Evolutionary conservation across 768 basidiomycete species (phyloP).

Genomic region (Rhizopogon roseolus): DNA sequence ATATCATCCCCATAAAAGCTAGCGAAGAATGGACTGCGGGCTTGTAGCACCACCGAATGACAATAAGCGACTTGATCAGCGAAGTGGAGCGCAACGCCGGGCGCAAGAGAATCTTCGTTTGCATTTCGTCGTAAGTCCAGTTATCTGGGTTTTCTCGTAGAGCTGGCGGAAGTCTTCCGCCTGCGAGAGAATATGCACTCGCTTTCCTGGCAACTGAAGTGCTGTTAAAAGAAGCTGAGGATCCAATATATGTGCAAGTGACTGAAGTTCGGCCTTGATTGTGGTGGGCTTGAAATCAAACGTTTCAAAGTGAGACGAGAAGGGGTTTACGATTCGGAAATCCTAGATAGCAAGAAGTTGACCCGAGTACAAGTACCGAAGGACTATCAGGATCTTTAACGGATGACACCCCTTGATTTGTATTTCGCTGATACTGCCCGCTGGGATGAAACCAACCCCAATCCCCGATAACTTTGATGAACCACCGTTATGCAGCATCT

Average conservation of each 20-base stretch:
- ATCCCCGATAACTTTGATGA: constrained; percentile 22
- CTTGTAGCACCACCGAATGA: constrained; percentile 75
- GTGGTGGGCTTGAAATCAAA: constrained; percentile 38
- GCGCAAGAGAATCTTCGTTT: constrained; percentile 29
- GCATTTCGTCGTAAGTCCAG: constrained; percentile 2
- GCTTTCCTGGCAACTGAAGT: constrained; percentile 60
- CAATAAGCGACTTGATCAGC: constrained; percentile 58
- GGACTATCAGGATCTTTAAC: constrained; percentile 65
- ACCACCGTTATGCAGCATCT: constrained; percentile 33
- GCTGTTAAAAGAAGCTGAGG: constrained; percentile 50
- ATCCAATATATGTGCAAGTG: constrained; percentile 52
- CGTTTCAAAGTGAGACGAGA: constrained; percentile 35
- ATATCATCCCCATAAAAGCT: constrained; percentile 77
- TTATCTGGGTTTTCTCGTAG: constrained; percentile 31
- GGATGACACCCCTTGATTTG: constrained; percentile 54
- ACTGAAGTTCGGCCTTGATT: constrained; percentile 61
- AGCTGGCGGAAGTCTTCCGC: constrained; percentile 44
- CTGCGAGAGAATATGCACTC: constrained; percentile 43
- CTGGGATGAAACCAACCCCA: constrained; percentile 19
- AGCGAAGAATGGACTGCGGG: constrained; percentile 79
- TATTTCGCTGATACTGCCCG: constrained; percentile 23
- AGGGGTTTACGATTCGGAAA: constrained; percentile 46
- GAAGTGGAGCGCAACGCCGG: constrained; percentile 72
- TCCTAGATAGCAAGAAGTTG: constrained; percentile 83
- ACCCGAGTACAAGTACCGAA: constrained; percentile 89